Base-by-base conservation (phyloP, 192 early-diverging fungal genomes). In the Linnemannia hyalina region DNA sequence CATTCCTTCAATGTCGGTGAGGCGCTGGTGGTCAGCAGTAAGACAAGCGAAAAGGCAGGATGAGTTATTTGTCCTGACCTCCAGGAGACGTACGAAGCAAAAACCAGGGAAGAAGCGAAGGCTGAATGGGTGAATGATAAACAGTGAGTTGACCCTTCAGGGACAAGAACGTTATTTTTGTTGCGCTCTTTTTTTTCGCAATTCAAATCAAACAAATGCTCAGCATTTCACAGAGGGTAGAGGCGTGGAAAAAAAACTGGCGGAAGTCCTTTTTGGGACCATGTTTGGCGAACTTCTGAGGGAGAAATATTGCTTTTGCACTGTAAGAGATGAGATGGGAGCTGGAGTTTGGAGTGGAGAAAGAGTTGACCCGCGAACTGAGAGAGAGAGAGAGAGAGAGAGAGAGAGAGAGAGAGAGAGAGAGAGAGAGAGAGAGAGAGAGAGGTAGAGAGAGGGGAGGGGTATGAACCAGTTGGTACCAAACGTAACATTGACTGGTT, bases 201-300 rank as follows among this genome's bases (percentile, higher is more conserved):
- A 26, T 15, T 15, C 26, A 32, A 29, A 15, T 16, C 26, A 32
- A 29, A 32, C 26, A 65, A 65, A 13, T 65, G 60, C 60, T 65
- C 60, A 65, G 60, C 29, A 65, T 8, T 46, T 46, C 44, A 46
- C 13, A 65, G 11, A 26, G 10, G 29, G 60, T 18, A 18, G 49
- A 57, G 60, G 60, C 60, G 60, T 65, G 60, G 60, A 65, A 65
- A 65, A 63, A 29, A 26, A 65, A 65, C 35, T 29, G 60, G 60
- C 60, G 60, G 60, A 65, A 35, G 60, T 65, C 60, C 60, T 65
- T 65, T 65, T 65, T 65, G 29, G 60, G 60, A 1, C 11, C 26
- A 65, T 65, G 26, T 65, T 65, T 29, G 60, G 29, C 60, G n/a
- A 65, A 32, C 60, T 29, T 65, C 10, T 65, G 60, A 65, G 29